Evolutionary conservation across 1,284 basidiomycete genomes (phyloP), one percentile per base, ranked within the genome.

Genomic region (Cerrena zonata): DNA sequence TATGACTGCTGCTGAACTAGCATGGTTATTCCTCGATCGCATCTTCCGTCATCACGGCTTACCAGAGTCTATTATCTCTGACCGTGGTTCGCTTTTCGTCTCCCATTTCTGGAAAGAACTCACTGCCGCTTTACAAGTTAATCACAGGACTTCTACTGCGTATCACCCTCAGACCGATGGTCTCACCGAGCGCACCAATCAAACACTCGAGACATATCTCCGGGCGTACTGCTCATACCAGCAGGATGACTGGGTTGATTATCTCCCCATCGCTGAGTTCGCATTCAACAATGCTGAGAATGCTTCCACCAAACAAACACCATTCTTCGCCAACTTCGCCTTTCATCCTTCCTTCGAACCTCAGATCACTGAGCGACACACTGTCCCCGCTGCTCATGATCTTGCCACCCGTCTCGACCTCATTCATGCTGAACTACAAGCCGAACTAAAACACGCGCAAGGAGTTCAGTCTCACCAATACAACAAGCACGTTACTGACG

Each of bases 151-250:
- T 65, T 76, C 66, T 0, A 62, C 62, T 24, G 64, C 60, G 0
- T 62, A 13, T 30, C 2, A 57, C 0, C 57, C 65, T 22, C 69
- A 71, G 47, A 54, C 55, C 10, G 62, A 70, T 41, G 71, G 68
- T 67, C 55, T 58, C 0, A 39, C 53, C 0, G 56, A 59, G 34
- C 75, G 62, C 0, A 53, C 67, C 13, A 77, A 78, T 53, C 71
- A 75, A 51, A 58, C 57, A 0, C 40, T 77, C 0, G 68, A 76
- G 53, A 62, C 66, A 12, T 71, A 68, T 53, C 56, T 73, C 7
- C 56, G 60, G 2, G 50, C 64, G 4, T 72, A 66, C 52, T 48
- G 46, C 45, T 60, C 63, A 47, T 67, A 73, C 54, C 45, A 61
- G 18, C 74, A 75, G 53, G 53, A 65, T 49, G 57, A 74, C 52